These are phyloP conservation scores for Tulasnella sp. DNA, from an alignment of 768 basidiomycete species.

Conservation along the genomic window DNA sequence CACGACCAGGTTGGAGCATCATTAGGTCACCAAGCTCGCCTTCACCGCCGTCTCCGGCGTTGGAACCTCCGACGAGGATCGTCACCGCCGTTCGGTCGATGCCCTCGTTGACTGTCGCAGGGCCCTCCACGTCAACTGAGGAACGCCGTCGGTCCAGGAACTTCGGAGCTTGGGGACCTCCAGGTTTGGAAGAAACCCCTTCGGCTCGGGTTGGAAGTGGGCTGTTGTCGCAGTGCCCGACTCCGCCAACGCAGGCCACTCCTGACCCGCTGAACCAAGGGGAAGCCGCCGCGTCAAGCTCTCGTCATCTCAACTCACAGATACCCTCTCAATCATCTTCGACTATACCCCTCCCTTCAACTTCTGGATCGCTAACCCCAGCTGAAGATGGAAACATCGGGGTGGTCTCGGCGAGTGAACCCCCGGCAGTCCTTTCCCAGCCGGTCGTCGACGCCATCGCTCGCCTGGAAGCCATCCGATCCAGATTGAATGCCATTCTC, in stretches of 20 bases:
- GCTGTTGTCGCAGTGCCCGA: background rate
- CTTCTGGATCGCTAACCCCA: background rate
- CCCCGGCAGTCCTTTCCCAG: background rate
- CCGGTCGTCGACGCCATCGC: background rate
- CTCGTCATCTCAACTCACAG: background rate
- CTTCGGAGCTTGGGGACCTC: background rate
- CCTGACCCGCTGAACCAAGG: background rate
- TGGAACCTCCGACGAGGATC: background rate
- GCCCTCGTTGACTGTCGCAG: background rate
- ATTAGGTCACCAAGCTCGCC: background rate
- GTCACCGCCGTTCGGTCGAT: background rate
- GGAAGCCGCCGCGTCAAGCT: background rate
- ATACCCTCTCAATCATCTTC: background rate
- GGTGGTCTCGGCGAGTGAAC: background rate
- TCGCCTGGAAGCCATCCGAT: background rate
- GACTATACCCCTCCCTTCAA: background rate
- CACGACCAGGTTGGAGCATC: background rate
- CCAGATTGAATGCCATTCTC: background rate
- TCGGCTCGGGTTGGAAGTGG: background rate
- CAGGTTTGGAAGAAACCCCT: background rate
- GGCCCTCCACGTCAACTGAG: background rate
- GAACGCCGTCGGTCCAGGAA: background rate
- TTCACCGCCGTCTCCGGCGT: background rate
- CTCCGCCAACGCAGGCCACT: background rate
- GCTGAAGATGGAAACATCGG: background rate